Evolutionary conservation across 2,329 filamentous ascomycete genomes (phyloP), one percentile per base, ranked within the genome.

Genomic region (Ceratocystis colombiana): DNA sequence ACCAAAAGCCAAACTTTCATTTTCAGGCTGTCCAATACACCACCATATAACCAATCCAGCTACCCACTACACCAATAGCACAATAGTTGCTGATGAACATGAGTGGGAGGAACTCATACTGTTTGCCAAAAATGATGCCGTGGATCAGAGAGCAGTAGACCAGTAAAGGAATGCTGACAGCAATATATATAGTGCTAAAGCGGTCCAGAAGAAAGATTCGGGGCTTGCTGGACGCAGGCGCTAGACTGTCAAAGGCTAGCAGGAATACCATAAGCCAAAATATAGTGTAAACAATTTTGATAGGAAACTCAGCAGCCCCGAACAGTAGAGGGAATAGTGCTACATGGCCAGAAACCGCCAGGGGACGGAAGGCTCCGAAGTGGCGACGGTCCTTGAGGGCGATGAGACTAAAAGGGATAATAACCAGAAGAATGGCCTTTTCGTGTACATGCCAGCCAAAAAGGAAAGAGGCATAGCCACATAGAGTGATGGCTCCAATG

Each of bases 381-480:
- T 96, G 92, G 30, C 94, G 86, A 64, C 94, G 85, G 74, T 97
- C 92, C 74, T 88, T 88, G 64, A 97, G 83, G 0, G 93, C 92
- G 68, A 97, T 87, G 68, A 99, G 82, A 71, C 89, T 95, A 79
- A 97, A 97, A 0, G 94, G 94, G 62, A 97, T 89, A 70, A 99
- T 91, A 73, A 97, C 88, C 22, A 97, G 83, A 25, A 99, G 82
- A 67, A 99, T 89, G 1, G 94, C 94, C 76, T 99, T 99, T 74
- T 99, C 94, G 72, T 99, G 94, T 7, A 99, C 94, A 73, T 99
- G 94, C 91, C 93, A 99, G 66, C 94, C 93, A 71, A 97, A 97
- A 8, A 99, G 81, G 77, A 99, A 99, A 0, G 93, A 96, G 0
- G 93, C 89, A 73, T 96, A 99, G 67, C 90, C 94, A 73, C 94